phyloP scores from a whole-genome alignment of 805 yeast species.

The Nakazawaea siamensis region DNA sequence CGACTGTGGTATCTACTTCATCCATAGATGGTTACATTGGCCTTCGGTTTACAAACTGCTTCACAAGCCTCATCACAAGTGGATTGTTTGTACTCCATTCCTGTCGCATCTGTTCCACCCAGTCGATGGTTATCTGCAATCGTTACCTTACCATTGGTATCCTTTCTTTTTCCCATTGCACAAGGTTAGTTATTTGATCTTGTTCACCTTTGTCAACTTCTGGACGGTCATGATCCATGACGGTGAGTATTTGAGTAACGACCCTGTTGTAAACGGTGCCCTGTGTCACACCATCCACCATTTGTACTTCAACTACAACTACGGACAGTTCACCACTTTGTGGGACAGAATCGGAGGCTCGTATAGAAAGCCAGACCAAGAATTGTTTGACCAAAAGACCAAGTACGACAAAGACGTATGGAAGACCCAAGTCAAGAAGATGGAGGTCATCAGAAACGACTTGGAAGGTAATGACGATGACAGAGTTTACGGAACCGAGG shows the following conservation, averaged over 20 bases:
- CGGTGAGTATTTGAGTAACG: slow-evolving; percentile 90
- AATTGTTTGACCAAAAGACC: slow-evolving; percentile 60
- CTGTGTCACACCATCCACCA: slow-evolving; percentile 98
- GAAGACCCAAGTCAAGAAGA: slow-evolving; percentile 60
- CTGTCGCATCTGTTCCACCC: slow-evolving; percentile 99
- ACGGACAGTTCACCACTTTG: slow-evolving; percentile 95
- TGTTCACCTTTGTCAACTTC: slow-evolving; percentile 88
- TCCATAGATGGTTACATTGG: slow-evolving; percentile 93
- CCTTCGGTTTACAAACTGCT: slow-evolving; percentile 76
- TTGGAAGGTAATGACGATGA: slow-evolving; percentile 78
- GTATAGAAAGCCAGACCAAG: slow-evolving; percentile 86
- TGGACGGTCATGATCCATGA: slow-evolving; percentile 99
- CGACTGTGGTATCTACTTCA: slow-evolving; percentile 84
- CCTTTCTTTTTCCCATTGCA: slow-evolving; percentile 92
- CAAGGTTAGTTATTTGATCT: slow-evolving; percentile 69
- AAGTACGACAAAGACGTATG: slow-evolving; percentile 56
- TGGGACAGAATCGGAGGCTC: slow-evolving; percentile 97
- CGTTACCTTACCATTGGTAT: slow-evolving; percentile 86
- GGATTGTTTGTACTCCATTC: slow-evolving; percentile 97
- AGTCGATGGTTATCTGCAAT: slow-evolving; percentile 90
- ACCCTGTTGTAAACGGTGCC: slow-evolving; percentile 92
- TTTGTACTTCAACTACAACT: slow-evolving; percentile 93
- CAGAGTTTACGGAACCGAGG: slow-evolving; percentile 62
- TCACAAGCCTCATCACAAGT: slow-evolving; percentile 98
- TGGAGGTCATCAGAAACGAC: slow-evolving; percentile 70